Base-by-base conservation (phyloP, 2,329 filamentous ascomycete species). In the Clarireedia homoeocarpa region DNA sequence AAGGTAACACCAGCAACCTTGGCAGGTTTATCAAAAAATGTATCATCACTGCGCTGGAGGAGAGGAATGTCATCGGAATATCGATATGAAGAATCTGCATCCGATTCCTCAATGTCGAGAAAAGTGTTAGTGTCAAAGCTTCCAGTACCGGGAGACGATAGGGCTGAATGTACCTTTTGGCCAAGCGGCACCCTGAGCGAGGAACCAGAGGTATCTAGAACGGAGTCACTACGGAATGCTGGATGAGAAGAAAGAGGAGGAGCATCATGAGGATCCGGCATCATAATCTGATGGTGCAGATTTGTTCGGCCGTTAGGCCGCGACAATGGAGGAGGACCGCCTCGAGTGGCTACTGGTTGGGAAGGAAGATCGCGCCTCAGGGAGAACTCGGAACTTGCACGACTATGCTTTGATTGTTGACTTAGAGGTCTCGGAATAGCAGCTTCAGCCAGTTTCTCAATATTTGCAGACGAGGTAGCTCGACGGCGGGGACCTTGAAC, bases 331-430 rank as follows among this genome's bases (percentile, higher is more conserved):
- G 58, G 54, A 20, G 61, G 59, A 17, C 60, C 61, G 48, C 64
- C 42, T 38, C 62, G 67, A 61, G 68, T 68, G 27, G 55, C 54
- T 23, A 56, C 73, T 60, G 77, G 72, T 60, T 77, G 73, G 57
- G 74, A 75, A 48, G 75, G 71, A 62, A 78, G 77, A 56, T 77
- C 80, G 59, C 78, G 79, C 56, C 82, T 72, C 47, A 81, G 70
- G 50, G 84, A 85, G 62, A 84, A 78, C 69, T 89, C 86, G 53
- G 86, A 89, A 71, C 84, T 88, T 55, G 85, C 82, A 62, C 85
- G 82, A 67, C 80, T 85, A 70, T 87, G 83, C 66, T 79, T 87
- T 72, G 77, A 85, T 66, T 82, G 77, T 60, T 83, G 76, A 63
- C 80, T 83, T 45, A 80, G 69, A 48, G 83, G 79, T 62, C 81